phyloP scores from a whole-genome alignment of 352 stramenopile species.

The Globisporangium echinulatum region DNA sequence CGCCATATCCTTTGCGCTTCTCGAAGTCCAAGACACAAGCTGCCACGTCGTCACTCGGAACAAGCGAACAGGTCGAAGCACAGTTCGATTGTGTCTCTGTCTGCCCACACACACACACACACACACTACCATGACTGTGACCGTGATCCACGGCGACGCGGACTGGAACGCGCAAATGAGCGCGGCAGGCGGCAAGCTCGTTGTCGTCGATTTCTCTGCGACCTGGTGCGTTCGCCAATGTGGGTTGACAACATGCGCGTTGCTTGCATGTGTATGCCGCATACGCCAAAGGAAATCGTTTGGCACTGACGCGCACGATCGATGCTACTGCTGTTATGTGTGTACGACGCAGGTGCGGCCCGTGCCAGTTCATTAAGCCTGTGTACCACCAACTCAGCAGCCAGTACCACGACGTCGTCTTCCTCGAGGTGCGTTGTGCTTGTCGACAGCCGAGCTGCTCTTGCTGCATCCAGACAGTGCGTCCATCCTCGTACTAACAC shows the following conservation, averaged over 20 bases:
- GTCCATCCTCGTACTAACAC: not conserved
- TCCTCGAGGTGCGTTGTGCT: slow-evolving; percentile 47
- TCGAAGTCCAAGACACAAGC: not conserved
- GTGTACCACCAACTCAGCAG: slow-evolving; percentile 72
- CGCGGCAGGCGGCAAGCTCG: slow-evolving; percentile 73
- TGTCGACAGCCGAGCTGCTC: not conserved
- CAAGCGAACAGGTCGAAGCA: not conserved
- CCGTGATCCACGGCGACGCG: slow-evolving; percentile 56
- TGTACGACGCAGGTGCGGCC: slow-evolving; percentile 39
- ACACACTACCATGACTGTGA: slow-evolving; percentile 47
- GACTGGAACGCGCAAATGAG: slow-evolving; percentile 82
- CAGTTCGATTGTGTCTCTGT: not conserved
- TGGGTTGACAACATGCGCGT: not conserved
- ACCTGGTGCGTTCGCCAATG: slow-evolving; percentile 45
- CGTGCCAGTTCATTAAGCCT: slow-evolving; percentile 86
- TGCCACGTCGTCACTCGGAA: not conserved
- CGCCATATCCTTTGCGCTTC: not conserved
- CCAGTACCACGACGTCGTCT: slow-evolving; percentile 85
- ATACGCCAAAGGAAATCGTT: not conserved
- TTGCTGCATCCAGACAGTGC: not conserved
- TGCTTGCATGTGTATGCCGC: not conserved
- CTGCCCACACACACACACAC: not conserved
- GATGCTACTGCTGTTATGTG: not conserved
- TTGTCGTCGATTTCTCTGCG: slow-evolving; percentile 85
- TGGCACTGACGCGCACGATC: not conserved